A percentile compares a stretch with the other conserved stretches of the same genome.
phyloP scores from a whole-genome alignment of 2,329 filamentous ascomycete genomes.

The Nigrospora oryzae region DNA sequence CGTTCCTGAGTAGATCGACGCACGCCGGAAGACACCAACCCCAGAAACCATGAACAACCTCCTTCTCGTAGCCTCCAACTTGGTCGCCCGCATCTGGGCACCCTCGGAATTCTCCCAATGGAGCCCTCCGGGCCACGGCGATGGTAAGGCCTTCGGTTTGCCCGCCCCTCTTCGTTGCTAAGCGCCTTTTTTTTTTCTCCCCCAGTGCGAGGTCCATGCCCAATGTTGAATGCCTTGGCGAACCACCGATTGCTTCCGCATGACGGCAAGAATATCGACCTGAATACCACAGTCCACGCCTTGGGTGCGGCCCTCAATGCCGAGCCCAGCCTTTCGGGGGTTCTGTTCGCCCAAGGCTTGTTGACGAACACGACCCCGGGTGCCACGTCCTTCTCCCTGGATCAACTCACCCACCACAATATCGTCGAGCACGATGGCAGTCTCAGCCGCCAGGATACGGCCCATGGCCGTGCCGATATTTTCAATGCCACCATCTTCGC shows the following conservation, averaged over 20 bases:
- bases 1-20: too few species aligned
- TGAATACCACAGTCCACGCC: not conserved
- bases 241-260: not conserved
- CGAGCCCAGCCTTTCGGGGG: not conserved
- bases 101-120: not conserved
- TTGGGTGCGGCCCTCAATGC: not conserved
- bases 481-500: conserved; percentile 46
- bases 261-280: not conserved
- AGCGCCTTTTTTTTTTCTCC: not conserved
- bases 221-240: not conserved
- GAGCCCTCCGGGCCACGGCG: not conserved
- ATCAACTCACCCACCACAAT: conserved; percentile 36
- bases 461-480: conserved; percentile 39
- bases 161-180: not conserved
- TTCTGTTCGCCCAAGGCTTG: not conserved
- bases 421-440: conserved; percentile 41
- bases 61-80: too few species aligned
- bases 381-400: conserved; percentile 8
- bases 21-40: too few species aligned
- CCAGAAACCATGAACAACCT: too few species aligned
- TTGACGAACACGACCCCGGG: not conserved
- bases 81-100: too few species aligned
- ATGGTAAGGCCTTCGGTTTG: not conserved
- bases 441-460: conserved; percentile 37
- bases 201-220: not conserved